Conservation (phyloP, 176 grass and related monocot genomes). For the Dendrocalamus sinicus region DNA sequence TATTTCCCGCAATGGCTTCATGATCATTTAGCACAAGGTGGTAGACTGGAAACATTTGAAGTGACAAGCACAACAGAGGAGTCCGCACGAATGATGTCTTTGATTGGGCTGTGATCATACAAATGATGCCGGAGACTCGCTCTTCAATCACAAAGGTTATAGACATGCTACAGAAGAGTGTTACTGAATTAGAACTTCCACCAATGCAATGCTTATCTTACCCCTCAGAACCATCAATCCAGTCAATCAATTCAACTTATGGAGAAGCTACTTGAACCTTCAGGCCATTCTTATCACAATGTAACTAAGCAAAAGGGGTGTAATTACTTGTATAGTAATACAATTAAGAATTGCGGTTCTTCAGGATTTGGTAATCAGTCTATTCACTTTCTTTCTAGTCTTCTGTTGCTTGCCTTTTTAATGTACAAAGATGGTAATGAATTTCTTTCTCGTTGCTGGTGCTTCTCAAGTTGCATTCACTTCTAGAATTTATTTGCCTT, state of each 20-base stretch:
- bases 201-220: conserved; percentile 31
- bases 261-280: conserved; percentile 14
- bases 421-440: background rate
- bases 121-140: conserved; percentile 21
- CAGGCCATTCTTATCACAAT: background rate
- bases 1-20: background rate
- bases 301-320: background rate
- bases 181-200: conserved; percentile 48
- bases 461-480: background rate
- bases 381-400: background rate
- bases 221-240: background rate
- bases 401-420: background rate
- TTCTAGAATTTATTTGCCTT: background rate
- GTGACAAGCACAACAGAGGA: conserved; percentile 15
- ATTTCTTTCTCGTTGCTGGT: background rate
- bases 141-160: conserved; percentile 25
- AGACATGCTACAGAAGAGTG: conserved; percentile 25
- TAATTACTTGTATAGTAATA: background rate
- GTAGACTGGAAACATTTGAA: conserved; percentile 12
- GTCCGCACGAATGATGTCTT: background rate
- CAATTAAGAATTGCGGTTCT: background rate
- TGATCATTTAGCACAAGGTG: conserved; percentile 29
- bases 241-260: background rate
- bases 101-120: conserved; percentile 36
- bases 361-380: background rate